Conservation (phyloP, 192 early-diverging fungal genomes). For the Pilaira anomala region DNA sequence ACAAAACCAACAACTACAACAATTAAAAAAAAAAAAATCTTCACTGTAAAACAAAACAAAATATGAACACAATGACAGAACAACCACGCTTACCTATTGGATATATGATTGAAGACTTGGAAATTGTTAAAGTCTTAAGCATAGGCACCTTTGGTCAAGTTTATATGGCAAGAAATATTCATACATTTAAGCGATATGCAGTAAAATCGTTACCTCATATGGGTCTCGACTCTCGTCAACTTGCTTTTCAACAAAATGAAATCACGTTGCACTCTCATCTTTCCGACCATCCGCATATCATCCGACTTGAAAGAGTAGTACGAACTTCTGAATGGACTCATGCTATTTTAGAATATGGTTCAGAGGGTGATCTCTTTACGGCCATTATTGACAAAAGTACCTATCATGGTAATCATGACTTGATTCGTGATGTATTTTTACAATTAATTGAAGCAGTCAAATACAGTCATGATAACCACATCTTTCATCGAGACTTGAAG, state of each 20-base stretch:
- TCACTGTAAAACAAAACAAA: neutral
- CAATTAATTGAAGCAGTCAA: slow-evolving; percentile 84
- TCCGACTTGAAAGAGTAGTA: slow-evolving; percentile 61
- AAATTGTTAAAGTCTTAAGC: slow-evolving; percentile 55
- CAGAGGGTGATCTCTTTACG: slow-evolving; percentile 94
- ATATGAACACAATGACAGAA: neutral
- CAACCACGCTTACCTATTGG: slow-evolving; percentile 19
- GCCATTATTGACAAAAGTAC: slow-evolving; percentile 82
- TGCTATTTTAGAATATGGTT: slow-evolving; percentile 72
- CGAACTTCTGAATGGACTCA: slow-evolving; percentile 65
- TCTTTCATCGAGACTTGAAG: slow-evolving; percentile 94
- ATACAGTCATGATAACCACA: slow-evolving; percentile 65
- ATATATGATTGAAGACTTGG: slow-evolving; percentile 37
- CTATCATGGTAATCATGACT: slow-evolving; percentile 68
- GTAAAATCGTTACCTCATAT: slow-evolving; percentile 72
- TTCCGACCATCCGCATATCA: slow-evolving; percentile 67
- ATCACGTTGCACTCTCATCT: slow-evolving; percentile 61
- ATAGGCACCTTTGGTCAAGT: slow-evolving; percentile 75
- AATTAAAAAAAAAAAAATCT: neutral
- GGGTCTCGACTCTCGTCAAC: slow-evolving; percentile 57
- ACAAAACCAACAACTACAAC: slow-evolving; percentile 1
- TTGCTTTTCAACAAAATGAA: slow-evolving; percentile 63
- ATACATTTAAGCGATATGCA: slow-evolving; percentile 56
- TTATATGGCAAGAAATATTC: slow-evolving; percentile 59
- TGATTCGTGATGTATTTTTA: slow-evolving; percentile 77